Conservation (phyloP, 2,329 filamentous ascomycete genomes). For the Mycosphaerella arachidis region DNA sequence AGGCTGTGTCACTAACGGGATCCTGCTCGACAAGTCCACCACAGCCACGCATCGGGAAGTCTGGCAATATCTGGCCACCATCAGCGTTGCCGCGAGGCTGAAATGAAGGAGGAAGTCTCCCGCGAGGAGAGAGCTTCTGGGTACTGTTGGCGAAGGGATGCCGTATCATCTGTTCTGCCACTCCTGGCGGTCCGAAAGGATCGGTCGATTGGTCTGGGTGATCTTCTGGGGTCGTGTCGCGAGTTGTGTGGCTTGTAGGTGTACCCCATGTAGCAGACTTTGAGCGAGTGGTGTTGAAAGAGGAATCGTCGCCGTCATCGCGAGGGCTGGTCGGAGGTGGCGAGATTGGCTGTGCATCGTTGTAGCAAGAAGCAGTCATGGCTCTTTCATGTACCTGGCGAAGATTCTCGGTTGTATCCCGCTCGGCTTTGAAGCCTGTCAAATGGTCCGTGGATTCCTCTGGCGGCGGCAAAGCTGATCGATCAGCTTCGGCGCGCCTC, state of each 20-base stretch:
- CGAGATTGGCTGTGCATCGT: conserved; percentile 34
- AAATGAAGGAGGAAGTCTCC: not conserved
- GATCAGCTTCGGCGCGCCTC: conserved; percentile 25
- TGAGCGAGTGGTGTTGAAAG: not conserved
- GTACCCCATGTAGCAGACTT: not conserved
- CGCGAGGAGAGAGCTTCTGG: conserved; percentile 27
- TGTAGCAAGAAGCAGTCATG: conserved; percentile 29
- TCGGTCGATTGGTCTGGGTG: conserved; percentile 25
- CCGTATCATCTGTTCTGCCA: conserved; percentile 25
- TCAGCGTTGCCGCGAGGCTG: conserved; percentile 5
- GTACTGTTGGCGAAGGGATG: conserved; percentile 43
- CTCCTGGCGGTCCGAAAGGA: conserved; percentile 23
- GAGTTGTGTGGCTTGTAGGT: conserved; percentile 1
- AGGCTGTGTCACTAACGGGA: not conserved
- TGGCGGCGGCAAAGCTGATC: conserved; percentile 17
- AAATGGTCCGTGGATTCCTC: conserved; percentile 16
- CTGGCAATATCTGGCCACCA: conserved; percentile 14
- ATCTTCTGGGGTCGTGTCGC: conserved; percentile 17
- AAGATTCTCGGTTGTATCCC: conserved; percentile 25
- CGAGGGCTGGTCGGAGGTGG: conserved; percentile 28
- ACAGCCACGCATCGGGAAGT: not conserved
- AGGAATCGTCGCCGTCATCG: not conserved
- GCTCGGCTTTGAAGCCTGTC: conserved; percentile 5
- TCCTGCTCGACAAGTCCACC: not conserved
- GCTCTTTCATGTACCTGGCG: conserved; percentile 38